These are phyloP conservation scores for Phytopythium litorale DNA, from an alignment of 352 stramenopile genomes.

Conservation along the genomic window DNA sequence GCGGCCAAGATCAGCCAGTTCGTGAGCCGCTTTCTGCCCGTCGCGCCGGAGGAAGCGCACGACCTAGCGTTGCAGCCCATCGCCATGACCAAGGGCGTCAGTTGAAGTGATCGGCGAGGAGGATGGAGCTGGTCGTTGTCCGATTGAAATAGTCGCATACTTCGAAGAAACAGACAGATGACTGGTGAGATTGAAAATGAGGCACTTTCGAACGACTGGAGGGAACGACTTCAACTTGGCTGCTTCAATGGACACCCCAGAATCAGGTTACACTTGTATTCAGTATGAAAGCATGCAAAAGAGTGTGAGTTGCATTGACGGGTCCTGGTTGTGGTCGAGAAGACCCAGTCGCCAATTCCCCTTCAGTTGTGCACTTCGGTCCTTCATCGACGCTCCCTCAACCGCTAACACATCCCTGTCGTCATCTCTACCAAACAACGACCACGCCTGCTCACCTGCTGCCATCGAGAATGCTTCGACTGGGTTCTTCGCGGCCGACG, in stretches of 20 bases:
- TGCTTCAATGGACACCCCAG: too few relatives aligned
- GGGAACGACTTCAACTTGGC: background rate
- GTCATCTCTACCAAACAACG: background rate
- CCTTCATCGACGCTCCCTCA: background rate
- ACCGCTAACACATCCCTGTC: too few relatives aligned
- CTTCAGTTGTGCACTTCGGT: background rate
- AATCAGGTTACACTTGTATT: too few relatives aligned
- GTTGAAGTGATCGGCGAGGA: background rate
- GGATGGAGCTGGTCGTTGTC: background rate
- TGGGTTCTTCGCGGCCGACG: background rate
- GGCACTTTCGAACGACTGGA: background rate
- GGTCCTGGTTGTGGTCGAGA: background rate
- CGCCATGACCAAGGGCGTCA: background rate
- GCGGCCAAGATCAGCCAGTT: slow-evolving; percentile 64
- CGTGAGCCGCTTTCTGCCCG: slow-evolving; percentile 58
- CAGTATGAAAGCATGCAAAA: too few relatives aligned
- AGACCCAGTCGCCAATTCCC: background rate
- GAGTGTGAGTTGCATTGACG: too few relatives aligned
- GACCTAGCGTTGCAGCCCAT: slow-evolving; percentile 14
- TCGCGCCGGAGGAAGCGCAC: slow-evolving; percentile 52
- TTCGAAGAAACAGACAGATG: too few relatives aligned
- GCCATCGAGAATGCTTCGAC: background rate
- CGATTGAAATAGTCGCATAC: background rate
- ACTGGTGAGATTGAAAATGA: background rate
- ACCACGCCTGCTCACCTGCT: background rate